These are phyloP conservation scores for Amaranthus cruentus DNA, from an alignment of 148 eudicot genomes.

Conservation along the genomic window DNA sequence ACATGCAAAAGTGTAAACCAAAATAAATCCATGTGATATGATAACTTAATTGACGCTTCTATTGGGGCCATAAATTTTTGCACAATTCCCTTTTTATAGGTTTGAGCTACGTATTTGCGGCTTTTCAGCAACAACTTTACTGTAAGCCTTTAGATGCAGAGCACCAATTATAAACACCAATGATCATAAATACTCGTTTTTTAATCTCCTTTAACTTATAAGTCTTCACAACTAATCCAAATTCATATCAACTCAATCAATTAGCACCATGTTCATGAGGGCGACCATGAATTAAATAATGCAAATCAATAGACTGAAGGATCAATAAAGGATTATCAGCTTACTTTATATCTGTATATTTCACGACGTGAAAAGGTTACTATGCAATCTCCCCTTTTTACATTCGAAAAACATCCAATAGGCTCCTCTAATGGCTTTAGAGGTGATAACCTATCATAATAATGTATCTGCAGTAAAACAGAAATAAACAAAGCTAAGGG, in stretches of 20 bases:
- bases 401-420: conserved; percentile 71
- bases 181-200: not conserved
- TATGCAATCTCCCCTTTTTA: conserved; percentile 80
- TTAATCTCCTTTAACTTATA: not conserved
- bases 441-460: conserved; percentile 91
- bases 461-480: conserved; percentile 46
- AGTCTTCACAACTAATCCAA: not conserved
- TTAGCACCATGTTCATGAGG: not conserved
- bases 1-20: too few relatives aligned
- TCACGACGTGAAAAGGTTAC: conserved; percentile 83
- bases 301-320: not conserved
- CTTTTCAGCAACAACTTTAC: not conserved
- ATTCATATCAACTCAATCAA: not conserved
- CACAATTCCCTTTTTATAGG: not conserved
- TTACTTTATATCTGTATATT: conserved; percentile 71
- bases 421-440: conserved; percentile 65
- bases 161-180: not conserved
- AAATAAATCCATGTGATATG: too few relatives aligned
- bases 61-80: not conserved
- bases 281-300: not conserved
- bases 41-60: too few relatives aligned
- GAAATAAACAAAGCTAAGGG: not conserved
- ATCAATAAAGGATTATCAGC: conserved; percentile 2
- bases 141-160: not conserved
- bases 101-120: not conserved